Percentiles rank a stretch among this genome's conserved stretches.
phyloP scores from a whole-genome alignment of 31 red algal genomes.

The Porphyra umbilicalis region DNA sequence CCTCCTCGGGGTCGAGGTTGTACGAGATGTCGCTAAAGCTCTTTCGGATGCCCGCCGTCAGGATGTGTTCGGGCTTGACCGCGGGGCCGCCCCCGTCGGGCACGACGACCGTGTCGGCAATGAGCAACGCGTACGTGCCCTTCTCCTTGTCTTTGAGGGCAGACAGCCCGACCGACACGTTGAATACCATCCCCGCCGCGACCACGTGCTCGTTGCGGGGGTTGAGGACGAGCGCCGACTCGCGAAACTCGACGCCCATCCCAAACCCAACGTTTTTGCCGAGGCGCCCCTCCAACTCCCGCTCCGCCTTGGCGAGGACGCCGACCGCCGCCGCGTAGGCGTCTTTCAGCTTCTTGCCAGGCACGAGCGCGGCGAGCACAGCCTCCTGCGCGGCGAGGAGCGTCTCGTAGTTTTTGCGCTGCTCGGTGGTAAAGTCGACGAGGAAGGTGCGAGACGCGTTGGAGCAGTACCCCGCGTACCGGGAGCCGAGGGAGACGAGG shows the following conservation, averaged over 20 bases:
- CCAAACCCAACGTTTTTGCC: slow-evolving; percentile 89
- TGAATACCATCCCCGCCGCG: slow-evolving; percentile 74
- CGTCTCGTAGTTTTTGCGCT: slow-evolving; percentile 45
- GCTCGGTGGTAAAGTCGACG: slow-evolving; percentile 48
- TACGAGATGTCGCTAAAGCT: slow-evolving; percentile 67
- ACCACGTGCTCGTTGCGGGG: slow-evolving; percentile 72
- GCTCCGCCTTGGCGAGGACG: slow-evolving; percentile 7
- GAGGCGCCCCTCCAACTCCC: slow-evolving; percentile 24
- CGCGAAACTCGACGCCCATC: slow-evolving; percentile 92
- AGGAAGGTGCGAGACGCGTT: slow-evolving; percentile 79
- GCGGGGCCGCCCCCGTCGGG: slow-evolving; percentile 12
- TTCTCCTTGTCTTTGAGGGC: slow-evolving; percentile 55
- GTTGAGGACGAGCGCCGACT: slow-evolving; percentile 59
- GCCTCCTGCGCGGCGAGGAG: slow-evolving; percentile 61
- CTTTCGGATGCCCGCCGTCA: slow-evolving; percentile 54
- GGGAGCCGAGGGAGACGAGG: slow-evolving; percentile 76
- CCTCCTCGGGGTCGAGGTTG: slow-evolving; percentile 38
- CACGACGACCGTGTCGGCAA: slow-evolving; percentile 80
- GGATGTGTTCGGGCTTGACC: slow-evolving; percentile 1
- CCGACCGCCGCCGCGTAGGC: slow-evolving; percentile 58
- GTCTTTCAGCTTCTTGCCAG: slow-evolving; percentile 32
- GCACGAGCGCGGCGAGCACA: slow-evolving; percentile 38
- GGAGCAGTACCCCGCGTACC: slow-evolving; percentile 75
- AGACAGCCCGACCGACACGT: slow-evolving; percentile 58
- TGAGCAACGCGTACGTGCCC: slow-evolving; percentile 52